Evolutionary conservation across 805 yeast species (phyloP), one percentile per base, ranked within the genome.

Genomic region (Yarrowia sp.): DNA sequence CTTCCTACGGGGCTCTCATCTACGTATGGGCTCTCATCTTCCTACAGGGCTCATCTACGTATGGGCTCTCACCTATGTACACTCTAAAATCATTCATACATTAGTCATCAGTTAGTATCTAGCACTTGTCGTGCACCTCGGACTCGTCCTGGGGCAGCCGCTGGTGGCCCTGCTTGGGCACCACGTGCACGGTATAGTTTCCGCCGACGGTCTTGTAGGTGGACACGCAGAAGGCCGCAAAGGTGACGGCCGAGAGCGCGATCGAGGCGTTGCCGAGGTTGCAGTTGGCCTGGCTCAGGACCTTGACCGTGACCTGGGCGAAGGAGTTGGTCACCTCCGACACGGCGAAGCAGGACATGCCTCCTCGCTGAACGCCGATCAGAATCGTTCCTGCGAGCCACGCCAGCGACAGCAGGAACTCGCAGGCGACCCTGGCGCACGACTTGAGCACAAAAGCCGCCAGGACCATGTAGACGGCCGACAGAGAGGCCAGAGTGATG

Each of bases 371-470:
- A 8, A 29, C 51, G 1, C 35, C 51, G 7, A 29, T 29, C 6
- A 44, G 24, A 19, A 44, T 44, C 16, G 51, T 44, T 18, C 51
- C 51, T 1, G 51, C 35, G 22, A 44, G 35, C 51, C 51, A 44
- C 3, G 51, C 51, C 12, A 44, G 24, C 4, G 35, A 44, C 25
- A 44, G 35, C 33, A 44, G 3, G 24, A 18, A 13, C 24, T 44
- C 49, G 16, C 16, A 12, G 22, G 21, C n/a, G 14, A 27, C 35
- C 22, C 16, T 24, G 21, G 10, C 13, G 13, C 16, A 7, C 1
- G n/a, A 6, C 10, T 27, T 18, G 24, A 44, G 10, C 18, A 12
- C n/a, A 7, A 16, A 9, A 12, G 16, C 10, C 4, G 46, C 31
- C 22, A 29, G 16, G 6, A 25, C 12, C 35, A 44, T 27, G 35